phyloP scores from a whole-genome alignment of 441 rosid genomes.

The Erysimum pusillum region DNA sequence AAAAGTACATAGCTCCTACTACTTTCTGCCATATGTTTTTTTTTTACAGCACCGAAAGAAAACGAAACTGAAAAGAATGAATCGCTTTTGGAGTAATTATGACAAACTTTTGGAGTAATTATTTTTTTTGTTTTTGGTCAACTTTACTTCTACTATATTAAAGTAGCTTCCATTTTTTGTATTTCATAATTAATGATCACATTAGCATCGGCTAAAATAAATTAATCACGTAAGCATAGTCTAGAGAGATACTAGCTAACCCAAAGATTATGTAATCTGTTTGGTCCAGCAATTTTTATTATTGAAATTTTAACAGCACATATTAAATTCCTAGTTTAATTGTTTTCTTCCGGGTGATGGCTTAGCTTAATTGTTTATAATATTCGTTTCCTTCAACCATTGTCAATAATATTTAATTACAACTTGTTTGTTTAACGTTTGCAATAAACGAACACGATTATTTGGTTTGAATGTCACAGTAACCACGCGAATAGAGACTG shows the following conservation, averaged over 20 bases:
- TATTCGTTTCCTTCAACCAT: neutral
- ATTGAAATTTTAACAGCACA: neutral
- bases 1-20: too few species aligned
- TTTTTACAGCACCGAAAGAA: neutral
- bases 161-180: conserved; percentile 1
- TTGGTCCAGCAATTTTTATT: neutral
- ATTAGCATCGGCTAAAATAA: neutral
- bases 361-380: neutral
- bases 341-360: neutral
- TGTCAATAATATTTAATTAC: neutral
- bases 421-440: conserved; percentile 2
- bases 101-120: conserved; percentile 1
- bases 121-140: neutral
- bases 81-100: conserved; percentile 31
- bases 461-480: neutral
- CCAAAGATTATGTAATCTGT: neutral
- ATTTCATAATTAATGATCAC: neutral
- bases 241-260: conserved; percentile 24
- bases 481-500: neutral
- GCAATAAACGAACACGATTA: neutral
- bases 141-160: neutral
- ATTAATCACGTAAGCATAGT: conserved; percentile 25
- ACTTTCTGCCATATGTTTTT: too few species aligned
- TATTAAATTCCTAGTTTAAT: too few species aligned
- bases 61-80: neutral